Percentiles rank a stretch among this genome's conserved stretches.
These are phyloP conservation scores for Panaeolus papilionaceus DNA, from an alignment of 768 basidiomycete species.

Conservation along the genomic window DNA sequence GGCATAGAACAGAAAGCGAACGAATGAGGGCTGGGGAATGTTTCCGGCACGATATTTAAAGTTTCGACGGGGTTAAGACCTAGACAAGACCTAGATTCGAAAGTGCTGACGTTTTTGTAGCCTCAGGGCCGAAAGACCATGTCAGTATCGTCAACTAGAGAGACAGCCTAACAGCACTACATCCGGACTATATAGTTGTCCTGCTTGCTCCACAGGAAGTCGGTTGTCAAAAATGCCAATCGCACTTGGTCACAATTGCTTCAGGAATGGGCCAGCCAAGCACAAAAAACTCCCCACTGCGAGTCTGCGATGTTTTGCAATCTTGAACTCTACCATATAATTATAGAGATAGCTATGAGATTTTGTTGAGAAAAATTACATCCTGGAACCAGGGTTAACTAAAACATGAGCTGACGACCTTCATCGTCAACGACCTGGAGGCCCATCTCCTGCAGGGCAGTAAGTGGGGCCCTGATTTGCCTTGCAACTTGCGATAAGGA, in stretches of 20 bases:
- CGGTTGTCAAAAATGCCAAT: background rate
- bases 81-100: background rate
- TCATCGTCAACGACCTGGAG: background rate
- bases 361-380: too few relatives aligned
- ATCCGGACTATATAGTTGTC: background rate
- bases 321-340: too few relatives aligned
- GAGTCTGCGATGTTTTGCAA: too few relatives aligned
- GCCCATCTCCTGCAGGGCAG: background rate
- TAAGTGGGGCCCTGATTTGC: background rate
- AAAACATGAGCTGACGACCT: background rate
- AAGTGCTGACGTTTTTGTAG: background rate
- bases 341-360: too few relatives aligned
- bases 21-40: background rate
- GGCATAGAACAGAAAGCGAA: background rate
- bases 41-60: background rate
- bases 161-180: background rate
- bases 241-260: too few relatives aligned
- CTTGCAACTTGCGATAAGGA: background rate
- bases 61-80: slow-evolving; percentile 5
- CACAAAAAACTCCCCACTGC: too few relatives aligned
- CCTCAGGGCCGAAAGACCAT: background rate
- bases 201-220: too few relatives aligned
- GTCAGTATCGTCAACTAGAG: background rate
- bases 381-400: background rate
- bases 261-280: too few relatives aligned